phyloP scores from a whole-genome alignment of 768 basidiomycete species.

The Podaxis mareebaensis region DNA sequence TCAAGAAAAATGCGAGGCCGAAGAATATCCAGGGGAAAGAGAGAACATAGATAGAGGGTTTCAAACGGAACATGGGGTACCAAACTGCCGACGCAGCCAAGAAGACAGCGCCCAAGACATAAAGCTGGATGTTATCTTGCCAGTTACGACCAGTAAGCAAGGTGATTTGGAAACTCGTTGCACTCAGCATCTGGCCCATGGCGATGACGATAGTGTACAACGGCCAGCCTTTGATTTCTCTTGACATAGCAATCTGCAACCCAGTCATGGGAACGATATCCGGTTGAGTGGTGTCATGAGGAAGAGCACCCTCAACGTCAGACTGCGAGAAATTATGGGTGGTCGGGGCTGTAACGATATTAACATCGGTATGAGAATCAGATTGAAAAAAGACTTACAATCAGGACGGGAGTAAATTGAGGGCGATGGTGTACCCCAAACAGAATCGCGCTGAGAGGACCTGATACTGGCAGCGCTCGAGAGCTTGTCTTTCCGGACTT shows the following conservation, averaged over 20 bases:
- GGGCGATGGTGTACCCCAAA: conserved; percentile 73
- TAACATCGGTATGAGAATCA: background rate
- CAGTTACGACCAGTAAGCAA: conserved; percentile 85
- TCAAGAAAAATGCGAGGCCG: conserved; percentile 87
- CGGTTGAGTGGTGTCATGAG: conserved; percentile 49
- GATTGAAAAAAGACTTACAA: conserved; percentile 49
- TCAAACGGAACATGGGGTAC: conserved; percentile 88
- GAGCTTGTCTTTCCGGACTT: conserved; percentile 86
- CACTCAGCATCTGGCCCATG: conserved; percentile 86
- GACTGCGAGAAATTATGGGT: conserved; percentile 46
- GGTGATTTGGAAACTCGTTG: conserved; percentile 94
- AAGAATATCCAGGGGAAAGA: conserved; percentile 92
- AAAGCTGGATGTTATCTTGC: conserved; percentile 78
- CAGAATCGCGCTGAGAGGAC: conserved; percentile 78
- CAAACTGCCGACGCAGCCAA: conserved; percentile 82
- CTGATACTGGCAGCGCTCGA: conserved; percentile 78
- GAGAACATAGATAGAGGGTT: conserved; percentile 85
- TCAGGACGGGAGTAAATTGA: conserved; percentile 72
- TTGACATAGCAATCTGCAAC: conserved; percentile 80
- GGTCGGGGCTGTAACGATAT: conserved; percentile 43
- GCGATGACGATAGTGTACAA: conserved; percentile 90
- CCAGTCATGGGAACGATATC: conserved; percentile 79
- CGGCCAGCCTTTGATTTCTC: conserved; percentile 85
- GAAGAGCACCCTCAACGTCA: conserved; percentile 45
- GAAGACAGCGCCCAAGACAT: conserved; percentile 90